Evolutionary conservation across 1,284 basidiomycete species (phyloP).

Genomic region (Exobasidium rhododendri): DNA sequence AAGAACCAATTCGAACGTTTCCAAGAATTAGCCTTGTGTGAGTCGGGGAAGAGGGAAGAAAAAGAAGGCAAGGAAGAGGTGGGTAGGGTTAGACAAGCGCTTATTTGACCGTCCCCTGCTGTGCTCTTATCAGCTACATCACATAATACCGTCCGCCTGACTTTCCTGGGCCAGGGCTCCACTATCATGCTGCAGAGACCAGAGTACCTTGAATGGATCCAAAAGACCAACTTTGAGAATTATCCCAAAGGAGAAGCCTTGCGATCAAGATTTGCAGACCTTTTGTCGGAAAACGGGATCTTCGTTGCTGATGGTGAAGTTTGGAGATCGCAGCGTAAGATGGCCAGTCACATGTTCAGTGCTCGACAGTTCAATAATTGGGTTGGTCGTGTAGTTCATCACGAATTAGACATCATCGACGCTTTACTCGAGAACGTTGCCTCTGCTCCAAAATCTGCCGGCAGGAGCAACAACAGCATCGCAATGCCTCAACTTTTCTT

Average conservation of each 20-base stretch:
- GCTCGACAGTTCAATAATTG: constrained; percentile 44
- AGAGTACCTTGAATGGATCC: constrained; percentile 49
- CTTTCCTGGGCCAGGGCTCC: constrained; percentile 16
- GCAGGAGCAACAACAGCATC: constrained; percentile 13
- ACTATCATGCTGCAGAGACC: constrained; percentile 29
- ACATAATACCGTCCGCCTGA: neutral
- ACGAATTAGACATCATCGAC: constrained; percentile 33
- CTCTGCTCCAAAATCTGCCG: neutral
- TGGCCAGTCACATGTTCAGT: constrained; percentile 43
- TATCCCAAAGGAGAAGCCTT: constrained; percentile 37
- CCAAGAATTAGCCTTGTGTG: constrained; percentile 2
- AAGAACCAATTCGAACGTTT: constrained; percentile 12
- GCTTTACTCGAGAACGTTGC: constrained; percentile 25
- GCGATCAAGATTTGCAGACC: constrained; percentile 28
- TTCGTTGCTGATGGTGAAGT: constrained; percentile 46
- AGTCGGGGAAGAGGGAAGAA: neutral
- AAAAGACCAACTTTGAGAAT: constrained; percentile 52
- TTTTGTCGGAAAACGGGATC: constrained; percentile 38
- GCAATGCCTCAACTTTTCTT: constrained; percentile 31
- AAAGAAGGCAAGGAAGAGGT: constrained; percentile 1
- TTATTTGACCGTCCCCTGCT: neutral
- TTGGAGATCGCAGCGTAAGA: constrained; percentile 49
- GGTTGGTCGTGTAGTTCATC: constrained; percentile 38
- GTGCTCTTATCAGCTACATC: neutral
- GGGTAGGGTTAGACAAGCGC: neutral